Percentiles rank a stretch among this genome's conserved stretches.
Conservation (phyloP, 371 early-diverging fungal genomes). For the Lichtheimia hyalospora region DNA sequence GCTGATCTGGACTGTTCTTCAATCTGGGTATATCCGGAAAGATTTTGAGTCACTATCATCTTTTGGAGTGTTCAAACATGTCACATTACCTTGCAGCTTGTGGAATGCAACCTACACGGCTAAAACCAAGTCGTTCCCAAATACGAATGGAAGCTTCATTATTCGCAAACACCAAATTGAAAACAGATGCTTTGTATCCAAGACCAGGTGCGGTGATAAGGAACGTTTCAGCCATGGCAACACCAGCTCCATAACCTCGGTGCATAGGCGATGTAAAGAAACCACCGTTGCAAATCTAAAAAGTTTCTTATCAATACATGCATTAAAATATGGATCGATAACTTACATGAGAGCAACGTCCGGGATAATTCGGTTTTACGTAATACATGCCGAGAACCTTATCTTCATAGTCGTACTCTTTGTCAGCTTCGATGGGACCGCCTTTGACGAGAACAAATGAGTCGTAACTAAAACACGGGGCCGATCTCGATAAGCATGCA, state of each 20-base stretch:
- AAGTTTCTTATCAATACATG: not conserved
- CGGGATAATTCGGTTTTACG: slow-evolving; percentile 79
- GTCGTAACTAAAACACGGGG: slow-evolving; percentile 35
- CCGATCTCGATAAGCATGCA: not conserved
- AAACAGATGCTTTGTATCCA: slow-evolving; percentile 76
- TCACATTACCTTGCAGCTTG: slow-evolving; percentile 55
- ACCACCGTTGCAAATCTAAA: slow-evolving; percentile 75
- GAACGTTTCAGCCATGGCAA: slow-evolving; percentile 69
- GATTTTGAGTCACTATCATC: not conserved
- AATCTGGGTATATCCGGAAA: slow-evolving; percentile 20
- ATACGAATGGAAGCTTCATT: slow-evolving; percentile 67
- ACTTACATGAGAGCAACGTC: slow-evolving; percentile 60
- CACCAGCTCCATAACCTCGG: slow-evolving; percentile 66
- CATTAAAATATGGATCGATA: not conserved
- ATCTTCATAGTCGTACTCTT: slow-evolving; percentile 33
- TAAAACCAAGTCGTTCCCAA: slow-evolving; percentile 70
- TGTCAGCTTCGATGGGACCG: slow-evolving; percentile 20
- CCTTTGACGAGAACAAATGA: slow-evolving; percentile 54
- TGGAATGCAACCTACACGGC: slow-evolving; percentile 68
- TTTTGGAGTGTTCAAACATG: not conserved
- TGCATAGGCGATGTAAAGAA: slow-evolving; percentile 59
- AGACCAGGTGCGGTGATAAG: slow-evolving; percentile 60
- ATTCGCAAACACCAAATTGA: slow-evolving; percentile 78
- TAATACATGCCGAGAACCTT: slow-evolving; percentile 71
- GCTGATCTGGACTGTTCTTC: slow-evolving; percentile 49